These are phyloP conservation scores for Capsicum chinense DNA, from an alignment of 257 asterid genomes.

Conservation along the genomic window DNA sequence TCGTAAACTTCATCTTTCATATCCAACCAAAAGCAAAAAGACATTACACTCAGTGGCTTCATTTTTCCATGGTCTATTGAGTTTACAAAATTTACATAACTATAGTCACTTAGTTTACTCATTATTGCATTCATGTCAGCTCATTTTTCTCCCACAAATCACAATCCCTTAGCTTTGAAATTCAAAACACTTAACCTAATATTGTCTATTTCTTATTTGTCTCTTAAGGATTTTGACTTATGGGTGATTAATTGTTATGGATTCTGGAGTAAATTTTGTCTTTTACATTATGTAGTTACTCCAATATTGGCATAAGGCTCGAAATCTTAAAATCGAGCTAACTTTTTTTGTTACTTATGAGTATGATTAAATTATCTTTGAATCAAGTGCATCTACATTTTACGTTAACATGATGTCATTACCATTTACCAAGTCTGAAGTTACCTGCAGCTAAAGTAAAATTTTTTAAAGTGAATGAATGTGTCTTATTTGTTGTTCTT, in stretches of 20 bases:
- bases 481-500: constrained; percentile 7
- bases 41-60: constrained; percentile 46
- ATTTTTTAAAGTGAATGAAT: neutral
- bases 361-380: constrained; percentile 21
- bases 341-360: neutral
- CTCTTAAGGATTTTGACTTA: constrained; percentile 36
- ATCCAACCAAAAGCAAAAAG: constrained; percentile 60
- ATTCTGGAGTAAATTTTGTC: constrained; percentile 55
- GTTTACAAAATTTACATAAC: neutral
- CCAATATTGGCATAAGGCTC: constrained; percentile 37
- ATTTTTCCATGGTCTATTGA: constrained; percentile 35
- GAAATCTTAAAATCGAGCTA: constrained; percentile 4
- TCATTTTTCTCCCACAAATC: constrained; percentile 26
- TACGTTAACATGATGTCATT: constrained; percentile 26
- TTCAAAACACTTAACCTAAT: constrained; percentile 37
- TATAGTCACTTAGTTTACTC: neutral
- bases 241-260: constrained; percentile 31
- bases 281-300: constrained; percentile 44
- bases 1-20: constrained; percentile 40
- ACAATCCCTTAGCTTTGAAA: constrained; percentile 30
- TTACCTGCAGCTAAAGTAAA: neutral
- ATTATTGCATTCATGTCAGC: constrained; percentile 28
- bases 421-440: neutral
- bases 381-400: neutral
- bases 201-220: constrained; percentile 30